Percentiles rank a stretch among this genome's conserved stretches.
Conservation (phyloP, 179 eudicot genomes). For the Spergularia azorica region DNA sequence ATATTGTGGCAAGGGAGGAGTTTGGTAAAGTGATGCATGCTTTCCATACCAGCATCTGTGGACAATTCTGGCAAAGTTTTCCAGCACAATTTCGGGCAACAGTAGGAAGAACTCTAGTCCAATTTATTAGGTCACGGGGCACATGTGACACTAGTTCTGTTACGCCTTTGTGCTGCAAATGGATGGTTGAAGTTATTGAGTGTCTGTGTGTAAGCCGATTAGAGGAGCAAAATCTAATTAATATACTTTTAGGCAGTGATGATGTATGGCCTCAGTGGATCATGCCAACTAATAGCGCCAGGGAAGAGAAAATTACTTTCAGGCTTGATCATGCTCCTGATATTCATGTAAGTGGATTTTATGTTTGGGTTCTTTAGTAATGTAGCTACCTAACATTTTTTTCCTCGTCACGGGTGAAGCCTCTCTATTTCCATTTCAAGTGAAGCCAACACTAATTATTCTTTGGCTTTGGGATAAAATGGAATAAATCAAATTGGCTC, state of each 20-base stretch:
- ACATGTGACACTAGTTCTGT: conserved; percentile 42
- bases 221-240: conserved; percentile 78
- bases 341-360: conserved; percentile 52
- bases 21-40: conserved; percentile 57
- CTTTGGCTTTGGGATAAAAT: too few species aligned
- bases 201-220: conserved; percentile 48
- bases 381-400: neutral
- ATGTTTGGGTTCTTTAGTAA: neutral
- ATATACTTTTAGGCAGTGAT: conserved; percentile 59
- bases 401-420: neutral
- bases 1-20: conserved; percentile 40
- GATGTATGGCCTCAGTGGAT: conserved; percentile 73
- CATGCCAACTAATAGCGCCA: conserved; percentile 39
- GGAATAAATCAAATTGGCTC: too few species aligned
- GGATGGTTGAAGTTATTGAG: conserved; percentile 63
- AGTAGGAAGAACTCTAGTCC: conserved; percentile 47
- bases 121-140: conserved; percentile 59
- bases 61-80: conserved; percentile 47
- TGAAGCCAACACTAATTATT: too few species aligned
- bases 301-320: conserved; percentile 39
- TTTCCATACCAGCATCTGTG: conserved; percentile 45
- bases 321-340: conserved; percentile 36
- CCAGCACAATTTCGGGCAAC: conserved; percentile 35
- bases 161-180: conserved; percentile 57
- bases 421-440: neutral